Evolutionary conservation across 306 rosid genomes (phyloP).

Genomic region (Lablab purpureus): DNA sequence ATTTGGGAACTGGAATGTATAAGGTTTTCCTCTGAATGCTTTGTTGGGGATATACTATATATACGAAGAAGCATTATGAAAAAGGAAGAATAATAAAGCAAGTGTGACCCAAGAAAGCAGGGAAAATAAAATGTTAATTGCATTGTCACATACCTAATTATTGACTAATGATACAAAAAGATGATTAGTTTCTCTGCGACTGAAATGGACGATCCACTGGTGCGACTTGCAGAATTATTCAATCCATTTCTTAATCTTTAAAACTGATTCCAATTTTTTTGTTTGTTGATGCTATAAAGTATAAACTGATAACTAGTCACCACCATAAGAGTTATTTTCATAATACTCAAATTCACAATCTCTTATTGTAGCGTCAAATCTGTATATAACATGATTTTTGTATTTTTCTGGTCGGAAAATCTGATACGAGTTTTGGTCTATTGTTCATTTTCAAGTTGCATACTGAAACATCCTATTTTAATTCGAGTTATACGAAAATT

Average conservation of each 20-base stretch:
- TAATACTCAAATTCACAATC: neutral
- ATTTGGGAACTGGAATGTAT: slow-evolving; percentile 7
- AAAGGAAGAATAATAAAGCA: neutral
- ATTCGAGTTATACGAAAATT: too few species aligned
- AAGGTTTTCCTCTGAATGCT: neutral
- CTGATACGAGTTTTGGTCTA: too few species aligned
- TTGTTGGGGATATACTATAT: neutral
- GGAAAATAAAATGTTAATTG: slow-evolving; percentile 21
- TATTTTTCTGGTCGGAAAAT: too few species aligned
- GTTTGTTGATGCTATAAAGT: neutral
- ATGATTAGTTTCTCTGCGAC: neutral
- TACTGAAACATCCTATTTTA: too few species aligned
- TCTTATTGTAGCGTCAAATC: neutral
- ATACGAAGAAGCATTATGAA: slow-evolving; percentile 6
- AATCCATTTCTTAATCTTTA: neutral
- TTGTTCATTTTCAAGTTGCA: too few species aligned
- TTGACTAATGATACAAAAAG: neutral
- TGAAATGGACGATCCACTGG: slow-evolving; percentile 4
- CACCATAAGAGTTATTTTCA: neutral
- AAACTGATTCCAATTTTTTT: too few species aligned
- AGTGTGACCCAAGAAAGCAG: slow-evolving; percentile 22
- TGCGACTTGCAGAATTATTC: neutral
- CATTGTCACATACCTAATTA: slow-evolving; percentile 1
- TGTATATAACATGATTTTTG: too few species aligned
- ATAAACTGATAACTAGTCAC: neutral